Evolutionary conservation across 495 filamentous ascomycete genomes (phyloP).

Genomic region (Aspergillus ostianus): DNA sequence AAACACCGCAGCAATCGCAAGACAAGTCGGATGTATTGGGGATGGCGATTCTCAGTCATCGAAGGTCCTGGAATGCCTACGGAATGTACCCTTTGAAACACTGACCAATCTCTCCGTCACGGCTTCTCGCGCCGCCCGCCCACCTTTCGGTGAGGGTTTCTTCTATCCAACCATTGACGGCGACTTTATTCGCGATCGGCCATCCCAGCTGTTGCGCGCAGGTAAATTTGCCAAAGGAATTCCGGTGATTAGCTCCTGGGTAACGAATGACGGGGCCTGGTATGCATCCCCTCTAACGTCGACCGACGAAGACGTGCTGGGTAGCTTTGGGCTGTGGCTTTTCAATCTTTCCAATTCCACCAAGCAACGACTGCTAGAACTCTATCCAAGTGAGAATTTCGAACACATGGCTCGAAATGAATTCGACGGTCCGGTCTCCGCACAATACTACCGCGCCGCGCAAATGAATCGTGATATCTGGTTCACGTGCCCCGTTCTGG

Average conservation of each 20-base stretch:
- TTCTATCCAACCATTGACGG: conserved; percentile 39
- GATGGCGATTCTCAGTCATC: conserved; percentile 19
- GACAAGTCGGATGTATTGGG: conserved; percentile 18
- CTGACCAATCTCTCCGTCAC: conserved; percentile 28
- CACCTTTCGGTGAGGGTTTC: conserved; percentile 29
- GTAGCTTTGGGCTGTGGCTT: conserved; percentile 27
- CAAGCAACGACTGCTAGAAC: conserved; percentile 19
- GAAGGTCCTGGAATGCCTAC: conserved; percentile 30
- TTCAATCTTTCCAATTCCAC: conserved; percentile 20
- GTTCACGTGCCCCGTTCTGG: conserved; percentile 44
- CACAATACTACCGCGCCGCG: conserved; percentile 44
- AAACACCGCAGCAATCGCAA: conserved; percentile 34
- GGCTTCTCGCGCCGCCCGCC: conserved; percentile 17
- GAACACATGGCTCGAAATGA: conserved; percentile 18
- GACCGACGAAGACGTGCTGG: conserved; percentile 26
- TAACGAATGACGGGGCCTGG: conserved; percentile 32
- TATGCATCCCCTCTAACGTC: conserved; percentile 23
- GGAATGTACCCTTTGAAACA: conserved; percentile 25
- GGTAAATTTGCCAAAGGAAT: conserved; percentile 33
- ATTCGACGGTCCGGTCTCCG: conserved; percentile 19
- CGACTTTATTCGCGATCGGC: conserved; percentile 38
- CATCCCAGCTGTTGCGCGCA: conserved; percentile 33
- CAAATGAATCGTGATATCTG: conserved; percentile 46
- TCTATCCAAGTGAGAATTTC: conserved; percentile 44
- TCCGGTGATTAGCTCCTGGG: conserved; percentile 34